A percentile compares a stretch with the other conserved stretches of the same genome.
These are phyloP conservation scores for Botrytis galanthina DNA, from an alignment of 2,329 filamentous ascomycete species.

Conservation along the genomic window DNA sequence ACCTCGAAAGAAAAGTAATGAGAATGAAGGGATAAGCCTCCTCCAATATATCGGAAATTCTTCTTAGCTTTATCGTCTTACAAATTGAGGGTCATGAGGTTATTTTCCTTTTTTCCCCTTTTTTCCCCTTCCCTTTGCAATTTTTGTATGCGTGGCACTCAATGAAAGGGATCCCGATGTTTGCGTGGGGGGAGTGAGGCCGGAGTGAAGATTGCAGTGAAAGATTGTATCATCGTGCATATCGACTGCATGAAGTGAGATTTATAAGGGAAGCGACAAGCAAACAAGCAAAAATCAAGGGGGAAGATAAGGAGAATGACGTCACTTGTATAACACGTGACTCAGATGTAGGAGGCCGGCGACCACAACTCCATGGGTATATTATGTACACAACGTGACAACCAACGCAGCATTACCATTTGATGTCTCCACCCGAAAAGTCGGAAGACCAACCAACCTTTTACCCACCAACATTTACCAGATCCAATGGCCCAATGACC, in stretches of 20 bases:
- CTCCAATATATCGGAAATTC: background rate
- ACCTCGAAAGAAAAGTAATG: background rate
- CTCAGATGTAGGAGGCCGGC: background rate
- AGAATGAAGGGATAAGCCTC: background rate
- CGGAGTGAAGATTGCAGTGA: background rate
- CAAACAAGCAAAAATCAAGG: background rate
- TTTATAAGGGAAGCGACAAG: background rate
- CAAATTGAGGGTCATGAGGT: slow-evolving; percentile 10
- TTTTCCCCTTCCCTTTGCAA: background rate
- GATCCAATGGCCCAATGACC: background rate
- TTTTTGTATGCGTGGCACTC: slow-evolving; percentile 11
- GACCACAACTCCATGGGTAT: background rate
- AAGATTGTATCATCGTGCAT: slow-evolving; percentile 5
- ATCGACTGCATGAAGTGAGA: background rate
- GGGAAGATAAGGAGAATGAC: background rate
- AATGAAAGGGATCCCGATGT: background rate
- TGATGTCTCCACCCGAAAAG: background rate
- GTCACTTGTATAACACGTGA: background rate
- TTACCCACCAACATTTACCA: background rate
- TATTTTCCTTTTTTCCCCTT: background rate
- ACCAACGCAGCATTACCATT: background rate
- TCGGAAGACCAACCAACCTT: background rate
- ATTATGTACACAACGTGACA: background rate
- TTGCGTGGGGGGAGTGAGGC: background rate
- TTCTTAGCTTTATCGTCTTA: background rate